phyloP scores from a whole-genome alignment of 2,329 filamentous ascomycete species.

The Penicillium sp. region DNA sequence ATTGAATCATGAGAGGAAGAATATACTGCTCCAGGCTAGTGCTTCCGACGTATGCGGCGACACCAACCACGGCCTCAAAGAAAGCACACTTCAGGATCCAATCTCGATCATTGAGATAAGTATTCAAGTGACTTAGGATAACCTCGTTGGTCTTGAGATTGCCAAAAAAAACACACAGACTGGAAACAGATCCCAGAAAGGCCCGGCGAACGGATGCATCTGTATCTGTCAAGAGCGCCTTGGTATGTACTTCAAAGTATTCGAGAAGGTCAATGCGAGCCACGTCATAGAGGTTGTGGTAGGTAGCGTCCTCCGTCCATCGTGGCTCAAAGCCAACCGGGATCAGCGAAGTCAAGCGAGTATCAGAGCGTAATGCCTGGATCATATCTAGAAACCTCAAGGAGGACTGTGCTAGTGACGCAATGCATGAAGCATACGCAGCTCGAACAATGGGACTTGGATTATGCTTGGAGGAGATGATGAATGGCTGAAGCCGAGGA shows the following conservation, averaged over 20 bases:
- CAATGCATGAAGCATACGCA: constrained; percentile 90
- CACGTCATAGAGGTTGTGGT: constrained; percentile 83
- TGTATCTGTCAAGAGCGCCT: constrained; percentile 81
- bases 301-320: constrained; percentile 66
- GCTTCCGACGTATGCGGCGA: constrained; percentile 86
- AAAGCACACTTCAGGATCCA: constrained; percentile 97
- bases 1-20: constrained; percentile 91
- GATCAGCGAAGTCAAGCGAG: constrained; percentile 74
- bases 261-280: constrained; percentile 80
- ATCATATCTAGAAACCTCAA: constrained; percentile 87
- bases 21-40: constrained; percentile 93
- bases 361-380: constrained; percentile 81
- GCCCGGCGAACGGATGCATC: constrained; percentile 85
- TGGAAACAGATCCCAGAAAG: constrained; percentile 87
- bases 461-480: constrained; percentile 54
- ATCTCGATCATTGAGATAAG: constrained; percentile 92
- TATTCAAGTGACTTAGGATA: constrained; percentile 93
- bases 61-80: constrained; percentile 91
- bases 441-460: constrained; percentile 75
- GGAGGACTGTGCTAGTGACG: constrained; percentile 83
- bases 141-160: constrained; percentile 92
- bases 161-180: constrained; percentile 92
- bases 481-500: constrained; percentile 59
- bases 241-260: constrained; percentile 84
- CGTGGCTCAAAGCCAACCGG: constrained; percentile 74